Conservation (phyloP, 345 rosid species). For the Gossypium stocksii region DNA sequence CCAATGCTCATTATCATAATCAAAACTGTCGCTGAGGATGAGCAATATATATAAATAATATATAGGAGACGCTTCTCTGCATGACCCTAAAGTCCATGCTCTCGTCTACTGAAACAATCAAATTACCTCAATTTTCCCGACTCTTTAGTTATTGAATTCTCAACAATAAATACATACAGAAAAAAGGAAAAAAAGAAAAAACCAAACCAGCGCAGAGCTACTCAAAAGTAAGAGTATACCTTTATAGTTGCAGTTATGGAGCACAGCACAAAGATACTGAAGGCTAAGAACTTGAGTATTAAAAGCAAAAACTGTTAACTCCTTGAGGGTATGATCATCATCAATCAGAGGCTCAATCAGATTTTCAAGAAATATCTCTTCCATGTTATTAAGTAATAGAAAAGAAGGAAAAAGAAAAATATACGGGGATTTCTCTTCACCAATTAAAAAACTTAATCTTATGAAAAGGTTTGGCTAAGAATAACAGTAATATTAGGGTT, state of each 20-base stretch:
- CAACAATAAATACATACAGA: neutral
- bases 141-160: neutral
- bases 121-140: neutral
- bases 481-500: neutral
- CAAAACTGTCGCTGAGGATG: no score
- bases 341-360: neutral
- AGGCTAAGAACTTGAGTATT: neutral
- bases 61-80: no score
- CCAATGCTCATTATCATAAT: no score
- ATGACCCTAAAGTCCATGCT: no score
- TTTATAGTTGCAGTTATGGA: neutral
- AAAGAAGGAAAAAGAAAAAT: neutral
- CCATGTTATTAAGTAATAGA: neutral
- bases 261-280: slow-evolving; percentile 1
- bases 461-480: neutral
- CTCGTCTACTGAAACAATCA: no score
- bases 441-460: neutral
- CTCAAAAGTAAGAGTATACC: neutral
- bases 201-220: neutral
- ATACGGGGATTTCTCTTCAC: neutral
- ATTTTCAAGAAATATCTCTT: neutral
- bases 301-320: neutral
- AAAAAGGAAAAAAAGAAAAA: neutral
- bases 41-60: no score
- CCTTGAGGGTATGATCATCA: neutral